Percentiles rank a stretch among this genome's conserved stretches.
Conservation (phyloP, 129 eudicot species). For the Calendula officinalis region DNA sequence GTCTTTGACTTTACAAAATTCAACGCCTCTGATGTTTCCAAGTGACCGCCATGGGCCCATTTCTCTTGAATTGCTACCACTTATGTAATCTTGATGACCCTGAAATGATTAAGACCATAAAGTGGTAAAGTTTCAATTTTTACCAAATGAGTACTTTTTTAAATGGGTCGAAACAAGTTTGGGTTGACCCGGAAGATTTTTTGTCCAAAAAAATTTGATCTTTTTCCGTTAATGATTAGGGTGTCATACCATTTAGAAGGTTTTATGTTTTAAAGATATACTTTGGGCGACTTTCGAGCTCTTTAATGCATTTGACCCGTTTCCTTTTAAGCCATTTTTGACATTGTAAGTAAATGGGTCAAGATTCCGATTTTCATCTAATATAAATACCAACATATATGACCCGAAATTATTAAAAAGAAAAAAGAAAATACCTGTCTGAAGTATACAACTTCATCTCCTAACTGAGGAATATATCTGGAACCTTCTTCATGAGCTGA, state of each 20-base stretch:
- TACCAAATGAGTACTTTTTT: background rate
- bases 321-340: background rate
- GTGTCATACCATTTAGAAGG: background rate
- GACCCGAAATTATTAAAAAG: background rate
- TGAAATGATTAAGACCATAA: constrained; percentile 24
- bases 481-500: constrained; percentile 63
- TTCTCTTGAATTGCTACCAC: constrained; percentile 35
- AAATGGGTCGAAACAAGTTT: background rate
- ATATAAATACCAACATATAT: background rate
- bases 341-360: background rate
- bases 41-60: constrained; percentile 69
- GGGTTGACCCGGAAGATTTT: background rate
- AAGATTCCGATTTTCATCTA: background rate
- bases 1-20: constrained; percentile 69
- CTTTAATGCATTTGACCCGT: background rate
- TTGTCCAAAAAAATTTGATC: background rate
- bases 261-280: too few species aligned
- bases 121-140: background rate
- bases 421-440: constrained; percentile 60
- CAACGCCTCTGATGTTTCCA: constrained; percentile 78
- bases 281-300: background rate
- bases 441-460: constrained; percentile 82
- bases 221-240: background rate
- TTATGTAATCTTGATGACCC: constrained; percentile 86
- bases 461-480: constrained; percentile 80